A percentile compares a stretch with the other conserved stretches of the same genome.
Evolutionary conservation across 768 basidiomycete genomes (phyloP).

Genomic region (Cystofilobasidium ferigula): DNA sequence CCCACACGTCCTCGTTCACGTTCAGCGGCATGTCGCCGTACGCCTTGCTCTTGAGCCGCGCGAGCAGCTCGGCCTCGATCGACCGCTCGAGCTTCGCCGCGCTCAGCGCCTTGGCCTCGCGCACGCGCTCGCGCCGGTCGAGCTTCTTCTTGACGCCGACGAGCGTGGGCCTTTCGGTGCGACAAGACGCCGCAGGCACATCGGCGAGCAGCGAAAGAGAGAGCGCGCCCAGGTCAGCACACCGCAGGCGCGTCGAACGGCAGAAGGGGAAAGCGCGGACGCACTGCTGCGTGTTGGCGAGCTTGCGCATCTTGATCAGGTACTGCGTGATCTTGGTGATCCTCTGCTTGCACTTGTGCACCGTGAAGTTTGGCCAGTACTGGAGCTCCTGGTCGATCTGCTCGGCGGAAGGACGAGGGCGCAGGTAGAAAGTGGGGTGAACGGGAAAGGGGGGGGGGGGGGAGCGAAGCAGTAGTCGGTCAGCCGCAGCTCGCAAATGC

Average conservation of each 20-base stretch:
- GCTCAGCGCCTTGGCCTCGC: slow-evolving; percentile 90
- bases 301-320: slow-evolving; percentile 90
- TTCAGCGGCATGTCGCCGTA: slow-evolving; percentile 96
- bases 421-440: neutral
- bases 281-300: slow-evolving; percentile 75
- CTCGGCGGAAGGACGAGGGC: neutral
- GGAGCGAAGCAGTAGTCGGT: neutral
- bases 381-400: slow-evolving; percentile 90
- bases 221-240: too few relatives aligned
- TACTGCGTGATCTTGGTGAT: slow-evolving; percentile 99
- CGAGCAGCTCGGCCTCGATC: slow-evolving; percentile 91
- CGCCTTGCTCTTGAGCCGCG: slow-evolving; percentile 88
- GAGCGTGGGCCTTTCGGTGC: slow-evolving; percentile 71
- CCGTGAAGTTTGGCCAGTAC: slow-evolving; percentile 96
- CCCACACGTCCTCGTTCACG: slow-evolving; percentile 95
- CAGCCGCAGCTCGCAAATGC: neutral
- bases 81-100: slow-evolving; percentile 90
- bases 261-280: slow-evolving; percentile 34
- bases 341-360: slow-evolving; percentile 98
- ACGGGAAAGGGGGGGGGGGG: neutral
- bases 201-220: too few relatives aligned
- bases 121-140: slow-evolving; percentile 77
- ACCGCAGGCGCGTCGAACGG: too few relatives aligned
- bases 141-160: slow-evolving; percentile 95
- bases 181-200: too few relatives aligned